Base-by-base conservation (phyloP, 345 rosid species). In the Eucalyptus caleyi region DNA sequence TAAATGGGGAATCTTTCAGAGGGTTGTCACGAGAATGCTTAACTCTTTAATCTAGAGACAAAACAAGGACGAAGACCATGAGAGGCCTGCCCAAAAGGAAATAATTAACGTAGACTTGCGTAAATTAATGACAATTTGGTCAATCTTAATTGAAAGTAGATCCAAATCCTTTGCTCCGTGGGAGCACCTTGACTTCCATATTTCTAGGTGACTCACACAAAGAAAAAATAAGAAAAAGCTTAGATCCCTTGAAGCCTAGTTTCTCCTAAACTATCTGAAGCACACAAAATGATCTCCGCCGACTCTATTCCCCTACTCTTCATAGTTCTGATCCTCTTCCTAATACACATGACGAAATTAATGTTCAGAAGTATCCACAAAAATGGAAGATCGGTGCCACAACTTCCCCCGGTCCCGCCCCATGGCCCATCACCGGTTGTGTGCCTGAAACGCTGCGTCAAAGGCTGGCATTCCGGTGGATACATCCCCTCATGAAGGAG, bases 371-470 rank as follows among this genome's bases (percentile, higher is more conserved):
- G 30, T 24, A 59, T 24, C 65, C 7, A 24, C 65, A 59, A 59
- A 59, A 24, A 24, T 24, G 65, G 65, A 59, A 24, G 27, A 24
- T 11, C 30, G 30, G 65, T 24, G 65, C 14, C 65, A 24, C 65
- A 49, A 24, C 87, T 88, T 42, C 88, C 26, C 86, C 90, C 6
- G 65, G 90, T 15, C 90, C 94, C 16, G 37, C 56, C 26, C 92
- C 93, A 14, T 93, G 93, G 94, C 94, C 94, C 19, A 86, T 94
- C 23, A 77, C 92, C 24, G 94, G 94, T 42, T 91, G 90, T 50
- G 37, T 92, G 23, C 92, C 92, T 3, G 92, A 89, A n/a, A 87
- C 91, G 47, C 42, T 86, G 24, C 51, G 12, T 88, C 87, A 87
- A 44, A 92, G 88, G 86, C 94, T 93, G 5, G 54, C 51, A 4